These are phyloP conservation scores for Russula dissimulans DNA, from an alignment of 768 basidiomycete genomes.

Conservation along the genomic window DNA sequence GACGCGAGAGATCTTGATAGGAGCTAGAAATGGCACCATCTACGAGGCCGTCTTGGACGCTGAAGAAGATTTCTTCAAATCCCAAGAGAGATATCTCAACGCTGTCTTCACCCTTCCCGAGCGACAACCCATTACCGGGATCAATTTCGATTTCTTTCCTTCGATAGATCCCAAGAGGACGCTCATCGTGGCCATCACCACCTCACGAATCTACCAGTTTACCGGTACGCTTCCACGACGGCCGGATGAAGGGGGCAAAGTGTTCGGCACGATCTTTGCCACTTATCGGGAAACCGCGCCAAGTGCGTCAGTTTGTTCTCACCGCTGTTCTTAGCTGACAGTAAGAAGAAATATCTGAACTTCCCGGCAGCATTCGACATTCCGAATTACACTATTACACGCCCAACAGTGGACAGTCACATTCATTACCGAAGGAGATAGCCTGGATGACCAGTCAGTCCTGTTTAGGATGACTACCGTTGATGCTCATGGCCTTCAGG, in stretches of 20 bases:
- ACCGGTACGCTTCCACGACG: slow-evolving; percentile 57
- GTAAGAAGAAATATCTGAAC: slow-evolving; percentile 73
- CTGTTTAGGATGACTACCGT: not conserved
- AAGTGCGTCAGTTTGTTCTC: slow-evolving; percentile 42
- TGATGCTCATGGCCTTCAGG: slow-evolving; percentile 33
- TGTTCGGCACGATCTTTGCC: slow-evolving; percentile 68
- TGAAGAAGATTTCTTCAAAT: slow-evolving; percentile 87
- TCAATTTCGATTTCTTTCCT: slow-evolving; percentile 73
- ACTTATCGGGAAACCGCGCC: slow-evolving; percentile 68
- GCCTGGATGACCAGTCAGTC: slow-evolving; percentile 87
- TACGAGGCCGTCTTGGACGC: slow-evolving; percentile 87
- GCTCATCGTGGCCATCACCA: slow-evolving; percentile 76
- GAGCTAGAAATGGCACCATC: slow-evolving; percentile 74
- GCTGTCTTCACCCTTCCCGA: slow-evolving; percentile 72
- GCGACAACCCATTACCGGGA: slow-evolving; percentile 72
- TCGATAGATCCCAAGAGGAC: slow-evolving; percentile 50
- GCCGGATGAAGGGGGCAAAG: slow-evolving; percentile 64
- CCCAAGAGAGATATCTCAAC: slow-evolving; percentile 71
- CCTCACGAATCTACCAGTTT: slow-evolving; percentile 86
- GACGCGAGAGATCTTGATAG: slow-evolving; percentile 79
- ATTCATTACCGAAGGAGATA: slow-evolving; percentile 60
- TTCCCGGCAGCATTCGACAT: slow-evolving; percentile 66
- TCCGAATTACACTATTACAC: slow-evolving; percentile 81
- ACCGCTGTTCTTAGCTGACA: slow-evolving; percentile 19
- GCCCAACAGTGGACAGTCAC: slow-evolving; percentile 56